phyloP scores from a whole-genome alignment of 441 rosid genomes.

The Lepidium campestre region DNA sequence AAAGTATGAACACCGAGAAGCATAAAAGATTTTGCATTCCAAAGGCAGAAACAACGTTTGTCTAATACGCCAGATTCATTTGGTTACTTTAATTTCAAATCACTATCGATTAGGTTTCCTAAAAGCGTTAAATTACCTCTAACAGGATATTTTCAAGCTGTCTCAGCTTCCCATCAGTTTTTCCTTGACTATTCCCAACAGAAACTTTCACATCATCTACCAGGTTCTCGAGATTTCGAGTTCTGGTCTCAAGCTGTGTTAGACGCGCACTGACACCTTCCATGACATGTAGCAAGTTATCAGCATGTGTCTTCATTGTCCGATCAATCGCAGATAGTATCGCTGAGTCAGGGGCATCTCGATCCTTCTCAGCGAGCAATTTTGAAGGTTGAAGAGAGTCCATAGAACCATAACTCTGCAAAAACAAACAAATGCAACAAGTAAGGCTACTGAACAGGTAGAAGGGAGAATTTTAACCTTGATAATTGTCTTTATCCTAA shows the following conservation, averaged over 20 bases:
- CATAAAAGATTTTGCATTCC: not conserved
- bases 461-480: not conserved
- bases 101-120: not conserved
- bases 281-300: conserved; percentile 56
- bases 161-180: conserved; percentile 75
- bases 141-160: conserved; percentile 70
- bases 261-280: conserved; percentile 78
- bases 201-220: conserved; percentile 80
- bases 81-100: not conserved
- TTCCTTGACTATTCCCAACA: conserved; percentile 71
- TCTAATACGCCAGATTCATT: not conserved
- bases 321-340: conserved; percentile 62
- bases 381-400: conserved; percentile 59
- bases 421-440: not conserved
- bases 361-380: conserved; percentile 47
- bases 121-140: conserved; percentile 48
- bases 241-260: conserved; percentile 76
- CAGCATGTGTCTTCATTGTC: conserved; percentile 64
- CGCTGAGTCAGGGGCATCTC: conserved; percentile 24
- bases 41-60: not conserved
- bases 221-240: conserved; percentile 54
- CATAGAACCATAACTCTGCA: conserved; percentile 62
- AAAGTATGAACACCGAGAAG: not conserved
- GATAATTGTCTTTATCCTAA: not conserved
- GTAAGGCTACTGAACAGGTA: not conserved